These are phyloP conservation scores for Epichloe elymi DNA, from an alignment of 2,329 filamentous ascomycete genomes.

Conservation along the genomic window DNA sequence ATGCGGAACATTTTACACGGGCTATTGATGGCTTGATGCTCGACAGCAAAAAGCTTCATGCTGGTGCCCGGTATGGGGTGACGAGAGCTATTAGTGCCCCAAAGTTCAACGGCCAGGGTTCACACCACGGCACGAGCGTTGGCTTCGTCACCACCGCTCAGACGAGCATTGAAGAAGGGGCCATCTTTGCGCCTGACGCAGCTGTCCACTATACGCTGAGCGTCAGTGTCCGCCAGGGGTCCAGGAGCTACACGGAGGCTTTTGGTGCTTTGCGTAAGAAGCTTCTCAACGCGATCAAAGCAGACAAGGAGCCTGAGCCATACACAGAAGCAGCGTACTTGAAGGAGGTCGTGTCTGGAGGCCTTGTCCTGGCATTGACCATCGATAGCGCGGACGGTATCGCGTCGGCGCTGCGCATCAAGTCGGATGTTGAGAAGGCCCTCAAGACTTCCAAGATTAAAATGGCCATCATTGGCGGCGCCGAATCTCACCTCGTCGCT, in stretches of 20 bases:
- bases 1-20: conserved; percentile 37
- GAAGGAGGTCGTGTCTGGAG: conserved; percentile 38
- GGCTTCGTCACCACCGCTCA: conserved; percentile 41
- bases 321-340: conserved; percentile 39
- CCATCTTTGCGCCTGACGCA: conserved; percentile 40
- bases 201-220: conserved; percentile 48
- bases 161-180: conserved; percentile 31
- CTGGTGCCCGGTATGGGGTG: conserved; percentile 41
- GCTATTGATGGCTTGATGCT: conserved; percentile 43
- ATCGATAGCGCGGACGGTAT: conserved; percentile 52
- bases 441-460: conserved; percentile 25
- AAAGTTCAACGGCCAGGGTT: conserved; percentile 24
- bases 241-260: conserved; percentile 40
- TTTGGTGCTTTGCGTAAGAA: conserved; percentile 39
- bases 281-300: conserved; percentile 36
- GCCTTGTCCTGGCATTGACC: conserved; percentile 41
- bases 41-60: conserved; percentile 41
- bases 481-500: conserved; percentile 49
- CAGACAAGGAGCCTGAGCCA: conserved; percentile 18
- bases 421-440: conserved; percentile 38
- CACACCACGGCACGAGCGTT: conserved; percentile 43
- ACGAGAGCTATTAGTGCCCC: conserved; percentile 47
- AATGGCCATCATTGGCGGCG: conserved; percentile 48
- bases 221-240: conserved; percentile 16
- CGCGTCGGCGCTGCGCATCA: conserved; percentile 44